phyloP scores from a whole-genome alignment of 805 yeast genomes.

The Wickerhamomyces ciferrii region DNA sequence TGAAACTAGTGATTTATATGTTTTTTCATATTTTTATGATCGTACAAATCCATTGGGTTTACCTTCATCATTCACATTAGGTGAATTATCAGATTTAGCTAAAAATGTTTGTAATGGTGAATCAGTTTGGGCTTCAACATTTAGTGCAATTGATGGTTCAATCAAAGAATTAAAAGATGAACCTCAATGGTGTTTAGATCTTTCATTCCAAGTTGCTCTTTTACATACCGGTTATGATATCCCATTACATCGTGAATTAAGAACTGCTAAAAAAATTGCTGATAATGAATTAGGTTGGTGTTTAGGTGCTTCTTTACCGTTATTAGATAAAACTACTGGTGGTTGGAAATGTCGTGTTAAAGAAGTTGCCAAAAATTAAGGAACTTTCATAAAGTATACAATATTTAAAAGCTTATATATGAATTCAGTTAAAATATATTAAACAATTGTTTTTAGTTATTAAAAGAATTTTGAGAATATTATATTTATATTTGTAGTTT shows the following conservation, averaged over 20 bases:
- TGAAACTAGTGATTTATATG: constrained; percentile 68
- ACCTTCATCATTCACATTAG: constrained; percentile 84
- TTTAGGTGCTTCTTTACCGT: constrained; percentile 92
- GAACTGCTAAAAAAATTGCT: constrained; percentile 85
- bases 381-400: neutral
- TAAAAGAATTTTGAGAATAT: neutral
- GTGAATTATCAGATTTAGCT: constrained; percentile 79
- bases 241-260: constrained; percentile 83
- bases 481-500: too few relatives aligned
- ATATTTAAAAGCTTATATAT: too few relatives aligned
- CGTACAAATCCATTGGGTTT: constrained; percentile 91
- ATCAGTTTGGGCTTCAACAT: constrained; percentile 61
- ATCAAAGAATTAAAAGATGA: constrained; percentile 62
- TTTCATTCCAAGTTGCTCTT: constrained; percentile 84
- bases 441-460: too few relatives aligned
- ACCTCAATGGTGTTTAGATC: constrained; percentile 93
- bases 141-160: constrained; percentile 64
- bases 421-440: too few relatives aligned
- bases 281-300: constrained; percentile 98
- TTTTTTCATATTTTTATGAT: constrained; percentile 94
- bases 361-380: constrained; percentile 7
- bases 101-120: constrained; percentile 83
- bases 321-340: constrained; percentile 49
- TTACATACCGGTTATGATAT: constrained; percentile 96
- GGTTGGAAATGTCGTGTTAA: constrained; percentile 61